Conservation (phyloP, 2,329 filamentous ascomycete species). For the Scortechinia acanthostroma region DNA sequence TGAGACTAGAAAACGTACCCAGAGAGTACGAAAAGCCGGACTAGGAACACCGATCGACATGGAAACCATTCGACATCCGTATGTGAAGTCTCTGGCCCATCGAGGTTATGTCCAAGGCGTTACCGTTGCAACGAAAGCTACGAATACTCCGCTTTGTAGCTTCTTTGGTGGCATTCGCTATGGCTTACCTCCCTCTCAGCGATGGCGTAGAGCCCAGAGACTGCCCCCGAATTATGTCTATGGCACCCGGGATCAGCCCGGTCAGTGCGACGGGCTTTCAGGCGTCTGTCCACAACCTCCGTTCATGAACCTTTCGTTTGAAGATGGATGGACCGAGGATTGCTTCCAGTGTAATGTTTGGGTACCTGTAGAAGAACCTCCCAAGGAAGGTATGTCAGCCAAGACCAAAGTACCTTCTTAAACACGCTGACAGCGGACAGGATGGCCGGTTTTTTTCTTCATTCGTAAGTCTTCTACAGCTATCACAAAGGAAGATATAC, state of each 20-base stretch:
- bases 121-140: slow-evolving; percentile 24
- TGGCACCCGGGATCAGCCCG: slow-evolving; percentile 36
- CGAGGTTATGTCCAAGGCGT: slow-evolving; percentile 39
- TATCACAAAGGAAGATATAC: too few relatives aligned
- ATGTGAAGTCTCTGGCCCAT: not conserved
- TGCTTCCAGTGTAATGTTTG: slow-evolving; percentile 48
- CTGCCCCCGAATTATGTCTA: slow-evolving; percentile 39
- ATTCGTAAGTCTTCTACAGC: slow-evolving; percentile 36
- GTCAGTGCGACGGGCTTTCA: slow-evolving; percentile 25
- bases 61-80: not conserved
- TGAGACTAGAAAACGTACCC: not conserved
- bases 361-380: slow-evolving; percentile 35
- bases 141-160: slow-evolving; percentile 26
- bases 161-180: slow-evolving; percentile 49
- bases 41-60: too few relatives aligned
- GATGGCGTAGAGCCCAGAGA: slow-evolving; percentile 37
- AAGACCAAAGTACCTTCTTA: not conserved
- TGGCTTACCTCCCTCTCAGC: slow-evolving; percentile 36
- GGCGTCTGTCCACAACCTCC: slow-evolving; percentile 39
- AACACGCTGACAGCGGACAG: slow-evolving; percentile 12
- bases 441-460: slow-evolving; percentile 51
- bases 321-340: slow-evolving; percentile 34
- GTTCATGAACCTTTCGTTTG: slow-evolving; percentile 12
- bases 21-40: too few relatives aligned
- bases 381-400: slow-evolving; percentile 16